Evolutionary conservation across 768 basidiomycete species (phyloP).

Genomic region (Dacryopinax primogenitus): DNA sequence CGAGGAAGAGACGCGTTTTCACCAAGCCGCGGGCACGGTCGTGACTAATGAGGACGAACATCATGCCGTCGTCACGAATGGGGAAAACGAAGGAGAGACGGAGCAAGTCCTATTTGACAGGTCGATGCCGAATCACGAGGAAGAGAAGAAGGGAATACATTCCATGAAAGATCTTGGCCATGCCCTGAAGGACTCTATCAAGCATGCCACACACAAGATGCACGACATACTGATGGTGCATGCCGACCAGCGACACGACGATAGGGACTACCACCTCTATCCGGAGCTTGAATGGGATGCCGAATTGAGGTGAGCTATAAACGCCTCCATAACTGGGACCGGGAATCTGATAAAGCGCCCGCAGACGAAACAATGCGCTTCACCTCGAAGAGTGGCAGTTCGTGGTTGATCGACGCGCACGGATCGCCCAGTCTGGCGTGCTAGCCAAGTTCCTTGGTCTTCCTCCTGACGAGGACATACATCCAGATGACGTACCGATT

Average conservation of each 20-base stretch:
- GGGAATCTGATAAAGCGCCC: neutral
- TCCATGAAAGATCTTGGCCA: neutral
- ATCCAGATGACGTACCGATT: constrained; percentile 15
- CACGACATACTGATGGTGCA: neutral
- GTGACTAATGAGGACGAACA: neutral
- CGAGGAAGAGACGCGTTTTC: neutral
- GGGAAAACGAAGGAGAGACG: neutral
- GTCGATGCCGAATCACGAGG: constrained; percentile 7
- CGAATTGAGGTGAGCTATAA: neutral
- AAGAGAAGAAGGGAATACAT: constrained; percentile 7
- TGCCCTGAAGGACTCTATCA: neutral
- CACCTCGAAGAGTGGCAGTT: neutral
- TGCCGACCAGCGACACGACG: neutral
- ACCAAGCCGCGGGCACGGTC: neutral
- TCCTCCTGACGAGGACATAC: constrained; percentile 13
- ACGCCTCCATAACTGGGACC: neutral
- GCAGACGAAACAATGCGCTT: neutral
- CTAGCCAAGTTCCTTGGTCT: constrained; percentile 12
- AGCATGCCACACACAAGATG: constrained; percentile 7
- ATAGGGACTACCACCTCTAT: neutral
- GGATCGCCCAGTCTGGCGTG: neutral
- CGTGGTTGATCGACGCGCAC: neutral
- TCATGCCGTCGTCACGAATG: neutral
- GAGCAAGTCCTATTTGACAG: neutral
- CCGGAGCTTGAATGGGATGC: constrained; percentile 8